These are phyloP conservation scores for Cladophialophora carrionii DNA, from an alignment of 2,329 filamentous ascomycete species.

Conservation along the genomic window DNA sequence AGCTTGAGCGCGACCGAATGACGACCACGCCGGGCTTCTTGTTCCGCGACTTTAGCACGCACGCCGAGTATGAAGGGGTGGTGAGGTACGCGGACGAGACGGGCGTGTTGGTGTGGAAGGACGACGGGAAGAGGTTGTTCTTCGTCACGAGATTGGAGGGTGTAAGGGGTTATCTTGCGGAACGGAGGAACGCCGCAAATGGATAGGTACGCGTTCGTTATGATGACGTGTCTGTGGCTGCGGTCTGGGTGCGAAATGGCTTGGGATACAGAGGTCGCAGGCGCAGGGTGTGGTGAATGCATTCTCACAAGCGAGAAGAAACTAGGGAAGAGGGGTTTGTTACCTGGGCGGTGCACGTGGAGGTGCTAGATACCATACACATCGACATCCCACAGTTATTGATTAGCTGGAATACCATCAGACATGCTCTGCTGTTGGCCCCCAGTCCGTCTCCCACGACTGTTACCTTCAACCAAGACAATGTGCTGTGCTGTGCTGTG, in stretches of 20 bases:
- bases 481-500: no score
- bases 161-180: conserved; percentile 77
- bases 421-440: not conserved
- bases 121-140: conserved; percentile 77
- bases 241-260: not conserved
- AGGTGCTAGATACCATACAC: not conserved
- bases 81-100: conserved; percentile 78
- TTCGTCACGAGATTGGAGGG: conserved; percentile 92
- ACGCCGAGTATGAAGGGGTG: conserved; percentile 62
- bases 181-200: conserved; percentile 48
- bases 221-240: not conserved
- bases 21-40: conserved; percentile 80
- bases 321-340: not conserved
- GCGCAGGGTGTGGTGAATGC: no score
- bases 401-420: not conserved
- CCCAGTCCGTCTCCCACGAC: no score
- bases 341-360: not conserved
- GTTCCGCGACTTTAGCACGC: conserved; percentile 82
- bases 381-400: not conserved
- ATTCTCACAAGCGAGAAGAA: no score
- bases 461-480: no score
- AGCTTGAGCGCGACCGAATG: conserved; percentile 95
- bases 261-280: not conserved
- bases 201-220: not conserved
- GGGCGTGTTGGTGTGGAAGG: conserved; percentile 86